Evolutionary conservation across 495 filamentous ascomycete genomes (phyloP).

Genomic region (Tuber indicum): DNA sequence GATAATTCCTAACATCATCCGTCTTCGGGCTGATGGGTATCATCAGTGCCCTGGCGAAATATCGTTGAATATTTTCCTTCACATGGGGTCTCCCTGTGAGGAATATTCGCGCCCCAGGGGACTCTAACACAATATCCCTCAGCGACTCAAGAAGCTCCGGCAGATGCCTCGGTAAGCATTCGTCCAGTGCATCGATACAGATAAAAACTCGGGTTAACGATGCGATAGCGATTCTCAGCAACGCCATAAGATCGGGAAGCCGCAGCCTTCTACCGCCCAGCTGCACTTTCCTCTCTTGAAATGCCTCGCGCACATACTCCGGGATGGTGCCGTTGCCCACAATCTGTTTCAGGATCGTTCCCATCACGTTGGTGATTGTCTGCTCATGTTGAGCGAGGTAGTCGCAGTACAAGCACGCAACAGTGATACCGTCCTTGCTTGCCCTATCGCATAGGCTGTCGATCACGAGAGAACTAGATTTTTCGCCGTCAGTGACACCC

Average conservation of each 20-base stretch:
- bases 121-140: neutral
- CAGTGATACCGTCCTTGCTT: neutral
- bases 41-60: neutral
- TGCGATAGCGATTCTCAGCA: neutral
- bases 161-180: neutral
- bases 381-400: neutral
- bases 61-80: neutral
- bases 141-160: neutral
- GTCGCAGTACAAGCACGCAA: neutral
- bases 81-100: neutral
- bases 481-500: neutral
- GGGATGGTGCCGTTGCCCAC: neutral
- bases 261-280: neutral
- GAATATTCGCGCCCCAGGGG: neutral
- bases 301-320: accelerated
- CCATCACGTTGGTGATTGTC: neutral
- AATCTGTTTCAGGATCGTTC: neutral
- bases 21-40: neutral
- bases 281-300: neutral
- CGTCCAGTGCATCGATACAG: neutral
- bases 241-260: neutral
- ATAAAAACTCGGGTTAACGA: neutral
- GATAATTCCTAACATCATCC: neutral
- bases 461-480: neutral
- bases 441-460: neutral